Base-by-base conservation (phyloP, 2,329 filamentous ascomycete species). In the Fusarium globosum region DNA sequence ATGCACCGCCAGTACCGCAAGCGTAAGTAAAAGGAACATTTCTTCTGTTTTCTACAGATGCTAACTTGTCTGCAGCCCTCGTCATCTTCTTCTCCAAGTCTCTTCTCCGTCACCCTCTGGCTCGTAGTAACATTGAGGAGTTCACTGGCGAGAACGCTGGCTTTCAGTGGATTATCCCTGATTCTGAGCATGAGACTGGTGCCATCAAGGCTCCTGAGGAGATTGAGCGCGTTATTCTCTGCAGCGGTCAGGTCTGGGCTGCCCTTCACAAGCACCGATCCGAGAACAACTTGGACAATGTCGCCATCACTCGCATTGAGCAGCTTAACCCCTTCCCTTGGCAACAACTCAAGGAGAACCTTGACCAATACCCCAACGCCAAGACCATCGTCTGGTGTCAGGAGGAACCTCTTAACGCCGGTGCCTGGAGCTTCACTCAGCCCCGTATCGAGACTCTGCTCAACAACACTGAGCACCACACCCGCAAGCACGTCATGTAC, bases 1-100 rank as follows among this genome's bases (percentile, higher is more conserved):
- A 97, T 99, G 92, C 95, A 98, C 89, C 91, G 96, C 80, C 96
- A 99, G 82, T 99, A 99, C 93, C 92, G 96, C 86, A 99, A 99
- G 88, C 96, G 94, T 96, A 88, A 91, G 93, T 88, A 21, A 59
- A 15, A 12, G 21, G 48, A 14, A 35, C 73, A 38, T 36, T 36
- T 26, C n/a, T 20, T 33, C 28, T 45, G 15, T 30, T 39, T 39
- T 28, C 28, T 26, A 7, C 30, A 18, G 26, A 35, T 56, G 76
- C 77, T 78, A 71, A 79, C 69, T 42, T 48, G 58, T 45, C 39
- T 12, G 38, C 28, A 74, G 94, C 96, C 78, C 91, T 99, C 64
- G 88, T 98, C 79, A 92, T 98, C 78, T 99, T 99, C 92, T 99
- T 99, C 90, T 97, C 94, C 79, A 99, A 99, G 88, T 93, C 94